These are phyloP conservation scores for Yamadazyma triangularis DNA, from an alignment of 1,139 yeast species.

Conservation along the genomic window DNA sequence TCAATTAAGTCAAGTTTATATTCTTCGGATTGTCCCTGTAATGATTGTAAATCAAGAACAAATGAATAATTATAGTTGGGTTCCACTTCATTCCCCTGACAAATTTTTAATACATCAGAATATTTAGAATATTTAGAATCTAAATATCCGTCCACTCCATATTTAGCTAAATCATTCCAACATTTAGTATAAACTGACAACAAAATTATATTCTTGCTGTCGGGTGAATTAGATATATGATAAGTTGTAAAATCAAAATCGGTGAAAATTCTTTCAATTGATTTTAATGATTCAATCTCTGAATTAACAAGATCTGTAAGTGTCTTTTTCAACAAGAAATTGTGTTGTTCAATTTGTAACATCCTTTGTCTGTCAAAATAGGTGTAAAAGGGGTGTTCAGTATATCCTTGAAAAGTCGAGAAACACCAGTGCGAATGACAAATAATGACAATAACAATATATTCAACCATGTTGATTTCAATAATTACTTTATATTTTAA, in stretches of 20 bases:
- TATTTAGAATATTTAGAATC: slow-evolving; percentile 32
- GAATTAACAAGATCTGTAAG: slow-evolving; percentile 34
- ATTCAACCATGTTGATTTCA: not conserved
- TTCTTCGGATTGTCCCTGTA: slow-evolving; percentile 39
- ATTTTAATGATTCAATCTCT: slow-evolving; percentile 32
- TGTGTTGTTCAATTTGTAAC: slow-evolving; percentile 45
- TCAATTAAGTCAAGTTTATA: slow-evolving; percentile 48
- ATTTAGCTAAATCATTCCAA: slow-evolving; percentile 64
- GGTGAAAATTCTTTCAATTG: slow-evolving; percentile 85
- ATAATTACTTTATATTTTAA: too few species aligned
- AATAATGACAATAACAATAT: not conserved
- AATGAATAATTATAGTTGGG: slow-evolving; percentile 81
- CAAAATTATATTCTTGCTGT: slow-evolving; percentile 57
- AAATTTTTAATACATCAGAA: slow-evolving; percentile 22
- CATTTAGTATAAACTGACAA: slow-evolving; percentile 73
- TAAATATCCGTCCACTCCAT: slow-evolving; percentile 55
- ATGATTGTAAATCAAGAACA: slow-evolving; percentile 53
- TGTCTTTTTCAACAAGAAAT: slow-evolving; percentile 40
- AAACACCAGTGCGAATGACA: not conserved
- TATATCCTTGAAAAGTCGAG: too few species aligned
- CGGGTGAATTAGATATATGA: slow-evolving; percentile 79
- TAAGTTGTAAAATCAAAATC: slow-evolving; percentile 96
- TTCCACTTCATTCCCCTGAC: slow-evolving; percentile 43
- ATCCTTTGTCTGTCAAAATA: slow-evolving; percentile 12
- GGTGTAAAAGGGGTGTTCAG: not conserved